phyloP scores from a whole-genome alignment of 352 stramenopile species.

The Phytopythium litorale region DNA sequence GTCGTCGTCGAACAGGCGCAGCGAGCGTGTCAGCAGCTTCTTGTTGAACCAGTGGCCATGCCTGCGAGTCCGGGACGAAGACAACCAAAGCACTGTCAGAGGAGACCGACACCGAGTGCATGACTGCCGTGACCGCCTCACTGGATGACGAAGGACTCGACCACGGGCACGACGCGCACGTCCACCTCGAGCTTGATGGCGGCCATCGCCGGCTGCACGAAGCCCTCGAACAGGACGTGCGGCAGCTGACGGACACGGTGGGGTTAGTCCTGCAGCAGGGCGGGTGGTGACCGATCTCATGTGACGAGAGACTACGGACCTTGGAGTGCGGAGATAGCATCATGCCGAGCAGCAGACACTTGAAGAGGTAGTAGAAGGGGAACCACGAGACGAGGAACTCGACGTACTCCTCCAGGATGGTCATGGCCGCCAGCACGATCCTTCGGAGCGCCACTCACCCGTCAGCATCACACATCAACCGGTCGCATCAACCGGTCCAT shows the following conservation, averaged over 20 bases:
- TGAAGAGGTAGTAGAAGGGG: conserved; percentile 77
- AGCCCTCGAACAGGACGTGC: conserved; percentile 61
- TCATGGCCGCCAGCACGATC: conserved; percentile 51
- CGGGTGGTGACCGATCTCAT: too few relatives aligned
- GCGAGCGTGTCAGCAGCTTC: conserved; percentile 46
- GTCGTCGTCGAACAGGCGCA: conserved; percentile 37
- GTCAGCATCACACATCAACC: neutral
- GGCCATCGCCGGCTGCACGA: conserved; percentile 45
- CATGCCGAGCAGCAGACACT: conserved; percentile 51
- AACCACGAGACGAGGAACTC: conserved; percentile 73
- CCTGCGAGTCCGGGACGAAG: conserved; percentile 13
- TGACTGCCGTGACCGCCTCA: conserved; percentile 10
- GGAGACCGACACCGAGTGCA: neutral
- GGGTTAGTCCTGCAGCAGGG: too few relatives aligned
- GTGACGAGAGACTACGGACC: conserved; percentile 11
- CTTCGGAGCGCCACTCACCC: conserved; percentile 10
- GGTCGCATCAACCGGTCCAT: neutral
- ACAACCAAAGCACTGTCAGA: neutral
- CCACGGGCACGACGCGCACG: conserved; percentile 40
- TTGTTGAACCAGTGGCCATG: conserved; percentile 66
- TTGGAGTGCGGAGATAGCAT: conserved; percentile 60
- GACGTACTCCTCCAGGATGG: conserved; percentile 64
- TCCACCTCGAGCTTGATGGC: conserved; percentile 36
- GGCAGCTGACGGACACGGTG: conserved; percentile 25
- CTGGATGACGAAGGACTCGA: conserved; percentile 53